Base-by-base conservation (phyloP, 345 rosid species). In the Lepidium sativum region DNA sequence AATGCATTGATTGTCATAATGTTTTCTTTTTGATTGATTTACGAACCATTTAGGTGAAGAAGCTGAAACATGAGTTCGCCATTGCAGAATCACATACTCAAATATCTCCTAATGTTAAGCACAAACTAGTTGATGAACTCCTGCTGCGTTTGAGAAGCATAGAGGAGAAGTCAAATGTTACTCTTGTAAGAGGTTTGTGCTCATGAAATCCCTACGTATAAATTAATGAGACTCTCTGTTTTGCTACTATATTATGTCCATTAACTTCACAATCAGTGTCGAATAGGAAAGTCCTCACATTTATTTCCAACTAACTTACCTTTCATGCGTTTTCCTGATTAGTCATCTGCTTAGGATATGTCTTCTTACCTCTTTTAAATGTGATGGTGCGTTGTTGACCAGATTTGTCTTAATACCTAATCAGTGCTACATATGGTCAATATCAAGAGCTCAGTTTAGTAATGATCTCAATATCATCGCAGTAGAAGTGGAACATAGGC, bases 61-160 rank as follows among this genome's bases (percentile, higher is more conserved):
- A 70, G 75, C 71, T 91, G 13, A 80, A 77, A 71, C 72, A 72
- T 67, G 84, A 80, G 61, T 52, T 81, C 14, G 27, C 64, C 11
- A 44, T 41, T 37, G 72, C 80, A 14, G 83, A 82, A 66, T 59
- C 64, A 6, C 69, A 32, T 27, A 63, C 57, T 68, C 81, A 85
- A 54, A 63, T 95, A 37, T 86, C 92, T 10, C 68, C 47, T 61
- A 51, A 69, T 39, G 75, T 85, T 56, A 88, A 84, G 63, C 82
- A 69, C 60, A 83, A 58, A 73, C 76, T 95, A 70, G 74, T 76
- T 12, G 89, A 86, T 74, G 95, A 95, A 78, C 79, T 95, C 63
- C 52, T 95, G 48, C 71, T 37, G 80, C 75, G 72, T 65, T 67
- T 95, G 50, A 86, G 65, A 73, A 79, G 73, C 65, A 74, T 85